phyloP scores from a whole-genome alignment of 2,329 filamentous ascomycete species.

The Claviceps spartinae region DNA sequence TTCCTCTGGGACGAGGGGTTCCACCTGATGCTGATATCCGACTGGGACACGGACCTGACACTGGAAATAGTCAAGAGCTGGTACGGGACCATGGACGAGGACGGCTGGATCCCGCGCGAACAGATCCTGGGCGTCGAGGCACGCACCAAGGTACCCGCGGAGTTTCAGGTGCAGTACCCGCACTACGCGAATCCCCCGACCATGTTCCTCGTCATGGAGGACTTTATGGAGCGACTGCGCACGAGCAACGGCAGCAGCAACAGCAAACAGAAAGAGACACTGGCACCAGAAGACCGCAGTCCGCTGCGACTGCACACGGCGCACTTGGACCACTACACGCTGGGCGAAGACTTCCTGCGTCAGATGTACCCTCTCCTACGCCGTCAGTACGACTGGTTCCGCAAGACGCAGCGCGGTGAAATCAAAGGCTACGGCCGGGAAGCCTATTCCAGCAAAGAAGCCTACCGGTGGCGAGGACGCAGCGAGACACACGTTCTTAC shows the following conservation, averaged over 20 bases:
- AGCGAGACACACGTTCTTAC: conserved; percentile 79
- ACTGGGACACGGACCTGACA: conserved; percentile 86
- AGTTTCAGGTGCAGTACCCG: conserved; percentile 92
- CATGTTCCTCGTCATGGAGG: conserved; percentile 76
- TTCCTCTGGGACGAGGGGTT: conserved; percentile 99
- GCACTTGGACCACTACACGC: conserved; percentile 52
- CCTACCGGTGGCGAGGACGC: conserved; percentile 87
- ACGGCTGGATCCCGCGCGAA: conserved; percentile 94
- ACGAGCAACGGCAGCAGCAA: conserved; percentile 31
- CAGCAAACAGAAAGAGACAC: conserved; percentile 25
- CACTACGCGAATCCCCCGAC: conserved; percentile 97
- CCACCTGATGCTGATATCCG: conserved; percentile 77
- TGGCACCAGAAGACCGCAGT: conserved; percentile 25
- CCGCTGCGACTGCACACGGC: conserved; percentile 38
- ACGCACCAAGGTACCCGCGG: conserved; percentile 80
- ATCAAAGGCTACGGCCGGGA: conserved; percentile 83
- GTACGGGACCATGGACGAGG: conserved; percentile 91
- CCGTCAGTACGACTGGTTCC: conserved; percentile 90
- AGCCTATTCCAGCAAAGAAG: conserved; percentile 80
- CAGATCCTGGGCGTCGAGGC: conserved; percentile 89
- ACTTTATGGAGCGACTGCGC: conserved; percentile 67
- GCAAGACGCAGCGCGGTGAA: conserved; percentile 78
- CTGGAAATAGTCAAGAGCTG: conserved; percentile 85
- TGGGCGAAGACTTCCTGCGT: conserved; percentile 57
- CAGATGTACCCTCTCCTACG: conserved; percentile 76